Percentiles rank a stretch among this genome's conserved stretches.
Evolutionary conservation across 768 basidiomycete species (phyloP).

Genomic region (Podaxis carcinomalis): DNA sequence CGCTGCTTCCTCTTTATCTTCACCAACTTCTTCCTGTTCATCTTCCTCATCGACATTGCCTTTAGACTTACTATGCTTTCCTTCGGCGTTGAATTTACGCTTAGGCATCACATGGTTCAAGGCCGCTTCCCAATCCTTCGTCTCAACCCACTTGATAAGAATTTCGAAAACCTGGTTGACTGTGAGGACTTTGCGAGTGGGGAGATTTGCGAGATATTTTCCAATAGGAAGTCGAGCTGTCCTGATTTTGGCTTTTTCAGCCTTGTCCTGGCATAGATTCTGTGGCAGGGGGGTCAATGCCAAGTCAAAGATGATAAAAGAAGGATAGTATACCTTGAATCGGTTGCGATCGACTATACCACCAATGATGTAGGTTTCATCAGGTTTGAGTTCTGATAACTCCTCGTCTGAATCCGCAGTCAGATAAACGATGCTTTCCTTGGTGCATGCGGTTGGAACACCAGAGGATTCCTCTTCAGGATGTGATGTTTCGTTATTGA

Average conservation of each 20-base stretch:
- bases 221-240: constrained; percentile 94
- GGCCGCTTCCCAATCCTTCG: constrained; percentile 80
- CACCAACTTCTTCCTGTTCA: constrained; percentile 11
- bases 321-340: constrained; percentile 60
- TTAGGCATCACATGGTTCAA: constrained; percentile 88
- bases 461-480: constrained; percentile 11
- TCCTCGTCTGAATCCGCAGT: constrained; percentile 92
- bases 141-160: constrained; percentile 84
- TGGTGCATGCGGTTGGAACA: constrained; percentile 19
- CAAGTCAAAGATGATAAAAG: constrained; percentile 4
- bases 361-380: constrained; percentile 91
- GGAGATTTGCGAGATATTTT: constrained; percentile 77
- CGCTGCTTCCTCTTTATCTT: neutral
- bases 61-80: constrained; percentile 21
- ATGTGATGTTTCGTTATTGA: constrained; percentile 3
- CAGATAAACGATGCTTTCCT: constrained; percentile 75
- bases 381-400: constrained; percentile 73
- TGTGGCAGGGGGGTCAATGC: constrained; percentile 26
- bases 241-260: constrained; percentile 64
- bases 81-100: constrained; percentile 70
- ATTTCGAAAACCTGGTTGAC: constrained; percentile 98
- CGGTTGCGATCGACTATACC: constrained; percentile 96
- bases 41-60: constrained; percentile 16
- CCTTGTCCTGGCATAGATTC: constrained; percentile 89
- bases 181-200: constrained; percentile 92